phyloP scores from a whole-genome alignment of 768 basidiomycete genomes.

The Boletus tomentosulus region DNA sequence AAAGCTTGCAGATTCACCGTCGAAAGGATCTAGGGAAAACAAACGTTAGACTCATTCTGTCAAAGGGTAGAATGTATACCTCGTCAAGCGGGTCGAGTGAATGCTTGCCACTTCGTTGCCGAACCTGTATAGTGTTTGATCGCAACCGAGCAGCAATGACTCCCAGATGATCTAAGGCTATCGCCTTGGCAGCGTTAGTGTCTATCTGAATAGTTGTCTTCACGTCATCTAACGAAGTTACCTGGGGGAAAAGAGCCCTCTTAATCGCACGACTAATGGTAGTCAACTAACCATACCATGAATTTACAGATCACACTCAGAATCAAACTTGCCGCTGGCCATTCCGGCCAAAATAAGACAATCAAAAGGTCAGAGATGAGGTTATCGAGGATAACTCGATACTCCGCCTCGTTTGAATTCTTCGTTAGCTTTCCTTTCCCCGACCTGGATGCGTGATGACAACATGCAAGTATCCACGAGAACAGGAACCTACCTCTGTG shows the following conservation, averaged over 20 bases:
- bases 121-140: conserved; percentile 43
- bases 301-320: conserved; percentile 76
- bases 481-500: conserved; percentile 46
- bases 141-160: conserved; percentile 84
- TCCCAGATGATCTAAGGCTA: conserved; percentile 92
- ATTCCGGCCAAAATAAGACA: conserved; percentile 93
- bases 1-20: conserved; percentile 48
- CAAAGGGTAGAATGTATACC: conserved; percentile 34
- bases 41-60: not conserved
- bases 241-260: conserved; percentile 38
- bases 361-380: conserved; percentile 82
- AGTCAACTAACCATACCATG: conserved; percentile 54
- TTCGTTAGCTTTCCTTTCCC: conserved; percentile 87
- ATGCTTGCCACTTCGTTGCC: conserved; percentile 32
- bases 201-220: conserved; percentile 65
- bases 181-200: conserved; percentile 78
- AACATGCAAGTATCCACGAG: not conserved
- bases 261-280: not conserved
- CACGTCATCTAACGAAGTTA: conserved; percentile 77
- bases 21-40: conserved; percentile 45
- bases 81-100: conserved; percentile 65
- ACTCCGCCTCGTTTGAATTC: conserved; percentile 91
- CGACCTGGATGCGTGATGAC: conserved; percentile 43
- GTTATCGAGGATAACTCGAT: conserved; percentile 88
- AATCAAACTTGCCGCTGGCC: conserved; percentile 88